Evolutionary conservation across 805 yeast species (phyloP).

Genomic region (Schwanniomyces vanrijiae): DNA sequence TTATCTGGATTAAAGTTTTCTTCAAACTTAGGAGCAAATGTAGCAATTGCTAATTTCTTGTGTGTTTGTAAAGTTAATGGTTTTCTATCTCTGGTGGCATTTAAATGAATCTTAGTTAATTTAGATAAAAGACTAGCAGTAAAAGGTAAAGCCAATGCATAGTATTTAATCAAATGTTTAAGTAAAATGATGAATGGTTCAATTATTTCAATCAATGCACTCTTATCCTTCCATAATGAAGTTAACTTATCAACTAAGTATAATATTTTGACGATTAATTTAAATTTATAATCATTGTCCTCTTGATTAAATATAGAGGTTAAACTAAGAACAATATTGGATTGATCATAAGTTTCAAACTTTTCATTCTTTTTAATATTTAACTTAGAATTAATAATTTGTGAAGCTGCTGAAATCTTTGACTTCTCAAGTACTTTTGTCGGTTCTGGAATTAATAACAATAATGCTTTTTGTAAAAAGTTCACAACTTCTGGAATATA

Average conservation of each 20-base stretch:
- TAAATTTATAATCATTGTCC: conserved; percentile 20
- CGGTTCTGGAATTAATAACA: conserved; percentile 44
- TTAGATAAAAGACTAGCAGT: conserved; percentile 48
- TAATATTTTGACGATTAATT: conserved; percentile 33
- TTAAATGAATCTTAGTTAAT: conserved; percentile 45
- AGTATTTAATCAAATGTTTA: conserved; percentile 34
- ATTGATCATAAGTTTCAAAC: conserved; percentile 7
- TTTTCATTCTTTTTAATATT: conserved; percentile 17
- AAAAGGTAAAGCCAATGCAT: conserved; percentile 29
- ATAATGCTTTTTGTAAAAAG: conserved; percentile 54
- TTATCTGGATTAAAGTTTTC: conserved; percentile 95
- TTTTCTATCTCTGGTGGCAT: conserved; percentile 26
- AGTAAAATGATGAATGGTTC: conserved; percentile 47
- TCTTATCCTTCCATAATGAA: conserved; percentile 59
- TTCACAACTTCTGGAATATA: conserved; percentile 74
- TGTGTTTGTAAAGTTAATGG: conserved; percentile 85
- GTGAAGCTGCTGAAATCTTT: conserved; percentile 9
- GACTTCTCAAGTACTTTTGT: conserved; percentile 7
- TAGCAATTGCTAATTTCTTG: conserved; percentile 78
- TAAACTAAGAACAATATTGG: conserved; percentile 3
- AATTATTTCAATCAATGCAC: conserved; percentile 60
- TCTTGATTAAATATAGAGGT: conserved; percentile 11
- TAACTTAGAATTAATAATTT: conserved; percentile 9
- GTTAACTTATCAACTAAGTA: conserved; percentile 29
- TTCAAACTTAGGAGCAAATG: conserved; percentile 88